These are phyloP conservation scores for Keithomyces neogunnii DNA, from an alignment of 2,329 filamentous ascomycete genomes.

Conservation along the genomic window DNA sequence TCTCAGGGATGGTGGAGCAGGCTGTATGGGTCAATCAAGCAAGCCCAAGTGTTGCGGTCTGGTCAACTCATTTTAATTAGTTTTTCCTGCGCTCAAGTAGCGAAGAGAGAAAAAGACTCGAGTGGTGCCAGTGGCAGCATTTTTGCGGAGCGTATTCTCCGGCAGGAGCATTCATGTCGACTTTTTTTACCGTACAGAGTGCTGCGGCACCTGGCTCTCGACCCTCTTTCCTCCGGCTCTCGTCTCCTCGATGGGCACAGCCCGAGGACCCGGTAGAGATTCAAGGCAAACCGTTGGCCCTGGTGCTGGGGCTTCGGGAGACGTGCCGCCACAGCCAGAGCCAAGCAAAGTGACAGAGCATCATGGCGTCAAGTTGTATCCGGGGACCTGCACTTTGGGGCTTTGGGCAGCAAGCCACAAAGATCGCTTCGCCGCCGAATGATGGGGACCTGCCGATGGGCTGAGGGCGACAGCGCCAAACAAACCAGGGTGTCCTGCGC, in stretches of 20 bases:
- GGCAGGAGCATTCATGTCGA: too few species aligned
- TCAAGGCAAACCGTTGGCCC: background rate
- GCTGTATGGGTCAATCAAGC: background rate
- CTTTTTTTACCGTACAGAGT: background rate
- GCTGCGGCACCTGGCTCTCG: background rate
- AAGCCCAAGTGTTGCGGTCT: background rate
- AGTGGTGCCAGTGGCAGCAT: too few species aligned
- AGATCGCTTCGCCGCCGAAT: conserved; percentile 1
- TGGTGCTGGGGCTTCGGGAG: conserved; percentile 7
- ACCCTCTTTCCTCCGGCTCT: too few species aligned
- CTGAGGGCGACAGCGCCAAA: background rate
- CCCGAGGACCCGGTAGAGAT: background rate
- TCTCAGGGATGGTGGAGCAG: background rate
- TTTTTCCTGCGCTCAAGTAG: background rate
- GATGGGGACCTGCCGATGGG: conserved; percentile 1
- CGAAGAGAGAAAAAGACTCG: too few species aligned
- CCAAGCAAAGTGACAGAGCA: background rate
- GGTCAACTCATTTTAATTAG: background rate
- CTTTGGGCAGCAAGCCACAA: conserved; percentile 1
- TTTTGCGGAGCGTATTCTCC: too few species aligned
- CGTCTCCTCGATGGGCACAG: background rate
- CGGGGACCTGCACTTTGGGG: background rate
- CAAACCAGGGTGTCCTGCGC: background rate
- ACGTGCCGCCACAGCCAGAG: conserved; percentile 1
- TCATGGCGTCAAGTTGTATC: background rate